Percentiles rank a stretch among this genome's conserved stretches.
Evolutionary conservation across 768 basidiomycete species (phyloP).

Genomic region (Leccinum subtestaceum): DNA sequence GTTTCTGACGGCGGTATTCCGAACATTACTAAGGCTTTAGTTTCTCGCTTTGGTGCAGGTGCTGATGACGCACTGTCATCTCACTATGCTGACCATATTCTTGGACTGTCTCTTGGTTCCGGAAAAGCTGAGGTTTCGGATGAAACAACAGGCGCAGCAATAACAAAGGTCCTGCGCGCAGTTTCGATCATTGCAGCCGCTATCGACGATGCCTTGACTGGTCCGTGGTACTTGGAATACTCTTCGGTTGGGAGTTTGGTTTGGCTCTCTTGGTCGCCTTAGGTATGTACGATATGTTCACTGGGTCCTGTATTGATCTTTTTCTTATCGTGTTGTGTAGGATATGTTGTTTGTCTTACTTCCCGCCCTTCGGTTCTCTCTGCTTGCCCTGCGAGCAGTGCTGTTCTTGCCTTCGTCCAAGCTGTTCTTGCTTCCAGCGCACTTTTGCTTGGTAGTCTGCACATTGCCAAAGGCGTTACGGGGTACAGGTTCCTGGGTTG

Average conservation of each 20-base stretch:
- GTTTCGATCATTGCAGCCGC: constrained; percentile 72
- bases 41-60: too few species aligned
- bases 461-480: too few species aligned
- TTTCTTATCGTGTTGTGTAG: constrained; percentile 7
- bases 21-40: too few species aligned
- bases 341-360: constrained; percentile 16
- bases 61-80: too few species aligned
- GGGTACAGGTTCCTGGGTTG: too few species aligned
- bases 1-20: too few species aligned
- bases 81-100: too few species aligned
- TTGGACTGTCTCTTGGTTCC: too few species aligned
- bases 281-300: constrained; percentile 62
- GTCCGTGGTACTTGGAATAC: constrained; percentile 61
- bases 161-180: constrained; percentile 18
- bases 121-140: too few species aligned
- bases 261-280: constrained; percentile 70
- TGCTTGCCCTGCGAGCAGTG: constrained; percentile 1
- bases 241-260: constrained; percentile 66
- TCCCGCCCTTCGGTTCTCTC: constrained; percentile 9
- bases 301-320: not conserved
- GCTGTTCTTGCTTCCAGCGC: constrained; percentile 81
- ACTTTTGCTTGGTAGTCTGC: constrained; percentile 62
- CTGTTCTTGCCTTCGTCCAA: constrained; percentile 46
- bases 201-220: constrained; percentile 74
- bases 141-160: constrained; percentile 3